A percentile compares a stretch with the other conserved stretches of the same genome.
Conservation (phyloP, 768 basidiomycete species). For the Tulasnella sp. region DNA sequence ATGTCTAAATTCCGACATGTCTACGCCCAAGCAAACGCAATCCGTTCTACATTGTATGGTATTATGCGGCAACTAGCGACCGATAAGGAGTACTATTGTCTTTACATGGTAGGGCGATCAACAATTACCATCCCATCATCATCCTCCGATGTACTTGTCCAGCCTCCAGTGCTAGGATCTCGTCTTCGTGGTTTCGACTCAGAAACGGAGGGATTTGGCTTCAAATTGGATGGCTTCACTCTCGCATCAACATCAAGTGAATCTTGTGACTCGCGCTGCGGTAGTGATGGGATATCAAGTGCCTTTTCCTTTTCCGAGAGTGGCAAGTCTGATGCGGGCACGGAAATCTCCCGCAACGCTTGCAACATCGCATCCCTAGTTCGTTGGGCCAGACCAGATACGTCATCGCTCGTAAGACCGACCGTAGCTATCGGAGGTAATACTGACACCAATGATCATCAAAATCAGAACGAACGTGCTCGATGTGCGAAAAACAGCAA, state of each 20-base stretch:
- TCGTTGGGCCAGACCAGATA: conserved; percentile 46
- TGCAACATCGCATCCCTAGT: conserved; percentile 72
- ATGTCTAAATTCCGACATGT: too few species aligned
- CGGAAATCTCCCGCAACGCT: conserved; percentile 64
- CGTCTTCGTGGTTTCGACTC: not conserved
- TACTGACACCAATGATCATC: conserved; percentile 36
- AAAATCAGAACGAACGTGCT: not conserved
- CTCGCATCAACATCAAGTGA: not conserved
- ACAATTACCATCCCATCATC: conserved; percentile 15
- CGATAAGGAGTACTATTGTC: too few species aligned
- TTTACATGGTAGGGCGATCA: conserved; percentile 12
- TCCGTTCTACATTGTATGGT: too few species aligned
- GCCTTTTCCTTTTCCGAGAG: not conserved
- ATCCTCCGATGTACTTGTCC: not conserved
- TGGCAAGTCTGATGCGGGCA: not conserved
- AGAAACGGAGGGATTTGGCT: not conserved
- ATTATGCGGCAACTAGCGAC: too few species aligned
- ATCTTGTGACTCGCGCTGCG: not conserved
- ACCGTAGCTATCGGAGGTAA: conserved; percentile 77
- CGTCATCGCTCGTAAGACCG: conserved; percentile 57
- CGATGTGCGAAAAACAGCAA: not conserved
- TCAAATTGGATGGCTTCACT: not conserved
- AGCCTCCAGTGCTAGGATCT: not conserved
- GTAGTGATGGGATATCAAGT: not conserved
- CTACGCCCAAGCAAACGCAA: too few species aligned